Conservation (phyloP, 1,284 basidiomycete genomes). For the Pholiota adiposa region DNA sequence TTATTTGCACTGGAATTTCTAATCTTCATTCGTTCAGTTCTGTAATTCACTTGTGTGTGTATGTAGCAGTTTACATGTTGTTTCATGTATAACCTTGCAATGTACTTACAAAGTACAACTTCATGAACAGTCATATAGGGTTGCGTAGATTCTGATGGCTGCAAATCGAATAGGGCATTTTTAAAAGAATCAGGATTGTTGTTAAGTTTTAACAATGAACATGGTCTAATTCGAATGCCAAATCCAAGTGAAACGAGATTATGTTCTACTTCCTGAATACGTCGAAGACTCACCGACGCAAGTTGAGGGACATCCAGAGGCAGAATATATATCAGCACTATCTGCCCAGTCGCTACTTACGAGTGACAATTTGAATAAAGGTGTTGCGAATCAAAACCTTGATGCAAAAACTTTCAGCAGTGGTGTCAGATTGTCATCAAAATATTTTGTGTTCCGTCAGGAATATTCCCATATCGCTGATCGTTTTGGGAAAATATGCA, state of each 20-base stretch:
- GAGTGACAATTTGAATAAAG: no score
- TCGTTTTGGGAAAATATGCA: conserved; percentile 46
- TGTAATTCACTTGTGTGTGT: neutral
- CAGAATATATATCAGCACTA: conserved; percentile 22
- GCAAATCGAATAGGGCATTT: conserved; percentile 67
- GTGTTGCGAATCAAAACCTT: no score
- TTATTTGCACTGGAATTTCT: neutral
- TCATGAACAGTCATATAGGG: neutral
- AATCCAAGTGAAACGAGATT: no score
- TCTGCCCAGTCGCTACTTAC: conserved; percentile 45
- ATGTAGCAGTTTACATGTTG: neutral
- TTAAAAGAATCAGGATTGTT: conserved; percentile 62
- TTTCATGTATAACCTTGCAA: no score
- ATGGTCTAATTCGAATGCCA: conserved; percentile 42
- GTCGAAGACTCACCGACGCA: conserved; percentile 42
- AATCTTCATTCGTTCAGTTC: neutral
- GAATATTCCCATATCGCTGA: conserved; percentile 42
- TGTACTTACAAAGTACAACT: neutral
- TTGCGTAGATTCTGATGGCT: conserved; percentile 14
- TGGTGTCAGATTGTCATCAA: conserved; percentile 48
- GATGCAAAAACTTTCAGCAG: no score
- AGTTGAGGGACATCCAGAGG: conserved; percentile 29
- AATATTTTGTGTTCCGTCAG: conserved; percentile 48
- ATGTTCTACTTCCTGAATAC: no score
- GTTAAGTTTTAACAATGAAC: no score